These are phyloP conservation scores for Scheffersomyces titani DNA, from an alignment of 1,139 yeast genomes.

Conservation along the genomic window DNA sequence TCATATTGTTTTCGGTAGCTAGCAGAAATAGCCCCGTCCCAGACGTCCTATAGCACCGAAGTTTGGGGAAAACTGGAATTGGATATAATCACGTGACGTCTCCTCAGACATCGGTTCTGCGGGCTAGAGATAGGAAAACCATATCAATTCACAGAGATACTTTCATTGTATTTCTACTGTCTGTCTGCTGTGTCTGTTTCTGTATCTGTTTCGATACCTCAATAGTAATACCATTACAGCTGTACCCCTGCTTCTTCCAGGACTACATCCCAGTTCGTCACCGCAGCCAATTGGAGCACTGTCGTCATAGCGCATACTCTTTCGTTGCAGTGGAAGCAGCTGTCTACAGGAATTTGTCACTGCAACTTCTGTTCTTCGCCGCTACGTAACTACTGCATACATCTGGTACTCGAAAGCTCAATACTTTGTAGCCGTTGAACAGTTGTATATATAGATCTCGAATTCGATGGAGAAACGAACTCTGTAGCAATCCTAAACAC, in stretches of 20 bases:
- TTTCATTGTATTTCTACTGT: too few relatives aligned
- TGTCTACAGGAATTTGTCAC: neutral
- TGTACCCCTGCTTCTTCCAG: neutral
- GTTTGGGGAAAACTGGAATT: too few relatives aligned
- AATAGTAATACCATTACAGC: neutral
- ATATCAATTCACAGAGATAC: too few relatives aligned
- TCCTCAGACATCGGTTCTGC: too few relatives aligned
- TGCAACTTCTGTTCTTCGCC: neutral
- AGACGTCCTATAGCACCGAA: too few relatives aligned
- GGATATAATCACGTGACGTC: too few relatives aligned
- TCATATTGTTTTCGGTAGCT: too few relatives aligned
- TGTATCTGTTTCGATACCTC: neutral
- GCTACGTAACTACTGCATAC: neutral
- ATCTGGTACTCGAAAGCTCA: neutral
- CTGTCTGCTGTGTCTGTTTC: too few relatives aligned
- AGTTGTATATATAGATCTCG: neutral
- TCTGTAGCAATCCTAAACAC: neutral
- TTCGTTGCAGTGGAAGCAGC: neutral
- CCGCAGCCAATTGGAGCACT: neutral
- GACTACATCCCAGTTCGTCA: neutral
- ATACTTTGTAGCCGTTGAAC: neutral
- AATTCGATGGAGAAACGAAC: neutral
- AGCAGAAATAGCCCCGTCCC: too few relatives aligned
- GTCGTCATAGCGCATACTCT: neutral
- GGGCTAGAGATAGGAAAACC: too few relatives aligned